phyloP scores from a whole-genome alignment of 371 early-diverging fungal genomes.

The Lichtheimia hyalospora region DNA sequence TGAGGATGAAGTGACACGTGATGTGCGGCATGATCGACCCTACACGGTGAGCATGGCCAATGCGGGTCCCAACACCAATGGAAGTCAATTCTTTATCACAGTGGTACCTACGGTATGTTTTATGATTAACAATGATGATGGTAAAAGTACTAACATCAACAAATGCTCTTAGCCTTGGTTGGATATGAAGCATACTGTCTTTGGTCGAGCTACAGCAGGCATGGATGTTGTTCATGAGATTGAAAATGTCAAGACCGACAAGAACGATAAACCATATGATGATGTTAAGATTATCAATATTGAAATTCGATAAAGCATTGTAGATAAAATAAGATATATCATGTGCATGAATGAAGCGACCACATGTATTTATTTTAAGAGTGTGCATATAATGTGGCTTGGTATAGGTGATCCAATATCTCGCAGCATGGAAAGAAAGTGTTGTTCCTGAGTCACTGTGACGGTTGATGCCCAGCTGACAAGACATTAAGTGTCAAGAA shows the following conservation, averaged over 20 bases:
- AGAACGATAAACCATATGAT: conserved; percentile 80
- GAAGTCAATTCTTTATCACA: conserved; percentile 98
- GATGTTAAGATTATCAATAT: conserved; percentile 72
- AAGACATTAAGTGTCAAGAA: too few relatives aligned
- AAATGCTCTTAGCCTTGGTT: conserved; percentile 74
- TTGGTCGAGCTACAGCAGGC: conserved; percentile 94
- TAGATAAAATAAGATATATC: too few relatives aligned
- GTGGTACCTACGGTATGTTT: conserved; percentile 77
- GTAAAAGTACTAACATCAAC: not conserved
- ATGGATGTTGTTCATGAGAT: conserved; percentile 92
- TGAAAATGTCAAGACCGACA: conserved; percentile 74
- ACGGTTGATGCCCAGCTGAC: too few relatives aligned
- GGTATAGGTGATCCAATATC: too few relatives aligned
- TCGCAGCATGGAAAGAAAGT: too few relatives aligned
- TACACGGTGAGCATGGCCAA: conserved; percentile 98
- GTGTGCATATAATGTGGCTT: too few relatives aligned
- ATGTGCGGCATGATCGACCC: conserved; percentile 83
- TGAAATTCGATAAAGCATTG: conserved; percentile 56
- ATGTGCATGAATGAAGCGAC: too few relatives aligned
- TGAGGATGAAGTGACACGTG: conserved; percentile 90
- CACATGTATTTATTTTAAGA: too few relatives aligned
- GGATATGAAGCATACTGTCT: conserved; percentile 96
- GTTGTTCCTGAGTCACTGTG: too few relatives aligned
- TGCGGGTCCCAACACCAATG: conserved; percentile 92
- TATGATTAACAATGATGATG: not conserved